phyloP scores from a whole-genome alignment of 2,329 filamentous ascomycete genomes.

The Lecanicillium sp. region DNA sequence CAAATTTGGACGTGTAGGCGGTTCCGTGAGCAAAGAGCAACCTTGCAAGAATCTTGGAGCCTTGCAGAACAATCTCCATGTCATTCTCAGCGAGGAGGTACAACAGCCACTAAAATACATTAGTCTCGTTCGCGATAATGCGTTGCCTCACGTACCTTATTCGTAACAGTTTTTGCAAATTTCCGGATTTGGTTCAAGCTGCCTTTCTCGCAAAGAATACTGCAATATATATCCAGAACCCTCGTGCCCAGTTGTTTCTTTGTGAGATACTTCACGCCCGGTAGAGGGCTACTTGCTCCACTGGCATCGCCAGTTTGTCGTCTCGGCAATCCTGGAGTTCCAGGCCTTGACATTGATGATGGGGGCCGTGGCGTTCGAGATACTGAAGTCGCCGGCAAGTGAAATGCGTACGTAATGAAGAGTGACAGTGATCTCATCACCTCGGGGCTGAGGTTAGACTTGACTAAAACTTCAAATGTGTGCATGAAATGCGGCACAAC shows the following conservation, averaged over 20 bases:
- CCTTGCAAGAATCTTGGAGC: constrained; percentile 73
- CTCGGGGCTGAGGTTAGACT: constrained; percentile 73
- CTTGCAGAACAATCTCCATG: constrained; percentile 70
- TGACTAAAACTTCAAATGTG: constrained; percentile 72
- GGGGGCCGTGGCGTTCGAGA: constrained; percentile 42
- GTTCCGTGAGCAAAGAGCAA: constrained; percentile 76
- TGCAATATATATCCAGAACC: constrained; percentile 69
- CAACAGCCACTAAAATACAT: constrained; percentile 63
- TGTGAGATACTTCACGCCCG: constrained; percentile 34
- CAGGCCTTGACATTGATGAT: constrained; percentile 29
- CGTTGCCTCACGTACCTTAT: constrained; percentile 54
- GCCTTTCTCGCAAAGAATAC: constrained; percentile 66
- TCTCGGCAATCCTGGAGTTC: constrained; percentile 29
- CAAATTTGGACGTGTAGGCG: constrained; percentile 77
- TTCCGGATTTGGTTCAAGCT: constrained; percentile 66
- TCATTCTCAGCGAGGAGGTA: constrained; percentile 86
- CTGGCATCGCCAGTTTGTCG: constrained; percentile 28
- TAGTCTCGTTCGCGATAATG: constrained; percentile 5
- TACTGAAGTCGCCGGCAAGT: constrained; percentile 42
- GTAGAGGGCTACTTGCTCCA: constrained; percentile 19
- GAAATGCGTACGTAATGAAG: constrained; percentile 88
- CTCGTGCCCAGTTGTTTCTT: constrained; percentile 65
- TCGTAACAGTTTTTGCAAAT: constrained; percentile 90
- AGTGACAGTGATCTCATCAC: constrained; percentile 79
- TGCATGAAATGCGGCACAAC: constrained; percentile 68